These are phyloP conservation scores for Neurospora sp. DNA, from an alignment of 495 filamentous ascomycete genomes.

Conservation along the genomic window DNA sequence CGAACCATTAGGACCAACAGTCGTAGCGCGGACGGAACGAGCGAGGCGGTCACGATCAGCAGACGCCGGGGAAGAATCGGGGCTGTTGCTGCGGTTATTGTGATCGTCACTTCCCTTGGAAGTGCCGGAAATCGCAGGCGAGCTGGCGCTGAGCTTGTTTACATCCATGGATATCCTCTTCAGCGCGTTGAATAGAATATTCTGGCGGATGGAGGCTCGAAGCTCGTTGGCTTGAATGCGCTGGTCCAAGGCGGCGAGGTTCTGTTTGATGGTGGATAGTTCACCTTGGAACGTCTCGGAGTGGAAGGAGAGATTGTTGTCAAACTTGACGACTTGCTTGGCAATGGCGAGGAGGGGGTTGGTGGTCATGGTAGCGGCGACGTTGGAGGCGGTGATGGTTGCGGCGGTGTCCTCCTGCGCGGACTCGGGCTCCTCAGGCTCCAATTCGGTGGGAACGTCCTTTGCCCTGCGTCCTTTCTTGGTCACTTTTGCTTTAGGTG, in stretches of 20 bases:
- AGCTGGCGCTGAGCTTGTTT: not conserved
- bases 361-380: not conserved
- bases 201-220: slow-evolving; percentile 9
- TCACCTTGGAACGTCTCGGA: not conserved
- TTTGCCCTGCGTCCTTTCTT: not conserved
- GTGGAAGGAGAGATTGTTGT: not conserved
- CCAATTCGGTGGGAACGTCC: not conserved
- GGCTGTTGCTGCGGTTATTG: not conserved
- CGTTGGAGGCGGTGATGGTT: not conserved
- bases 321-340: not conserved
- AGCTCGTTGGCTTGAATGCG: slow-evolving; percentile 4
- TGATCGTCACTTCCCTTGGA: not conserved
- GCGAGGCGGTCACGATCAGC: not conserved
- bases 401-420: not conserved
- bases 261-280: not conserved
- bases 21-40: not conserved
- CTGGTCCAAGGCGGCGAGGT: slow-evolving; percentile 4
- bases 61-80: not conserved
- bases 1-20: not conserved
- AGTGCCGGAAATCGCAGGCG: too few species aligned
- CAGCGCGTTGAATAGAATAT: slow-evolving; percentile 14
- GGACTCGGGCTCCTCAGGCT: not conserved
- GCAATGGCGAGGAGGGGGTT: not conserved
- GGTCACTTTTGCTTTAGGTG: not conserved
- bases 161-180: slow-evolving; percentile 10